Evolutionary conservation across 768 basidiomycete species (phyloP), one percentile per base, ranked within the genome.

Genomic region (Strobilomyces confusus): DNA sequence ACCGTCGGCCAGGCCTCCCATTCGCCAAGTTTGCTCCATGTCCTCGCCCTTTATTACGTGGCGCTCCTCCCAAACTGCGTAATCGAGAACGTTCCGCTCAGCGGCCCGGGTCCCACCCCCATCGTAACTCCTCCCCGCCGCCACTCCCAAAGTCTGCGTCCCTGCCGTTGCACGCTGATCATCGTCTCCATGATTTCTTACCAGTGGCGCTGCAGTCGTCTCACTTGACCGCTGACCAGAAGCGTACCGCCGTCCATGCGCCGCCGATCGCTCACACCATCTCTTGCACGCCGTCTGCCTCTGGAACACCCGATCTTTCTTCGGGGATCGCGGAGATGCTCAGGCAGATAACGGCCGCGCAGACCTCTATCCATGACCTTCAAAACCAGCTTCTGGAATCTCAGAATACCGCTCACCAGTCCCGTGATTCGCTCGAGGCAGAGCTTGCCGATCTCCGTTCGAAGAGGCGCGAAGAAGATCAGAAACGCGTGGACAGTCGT

Each of bases 141-240:
- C 91, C 90, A 33, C 75, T 92, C 19, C 90, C 90, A 23, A 89
- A 92, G 71, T 87, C 89, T 5, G 90, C 78, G 15, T 86, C 87
- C 13, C 70, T 92, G 3, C 90, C 90, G 44, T 70, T 92, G 57
- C 90, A 92, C 65, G 74, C 85, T 13, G 78, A 69, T 47, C 70
- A 71, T 42, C 70, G 70, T 47, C 49, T 58, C 44, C 68, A 61
- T 14, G 68, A 69, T 33, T 60, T 61, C 48, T 40, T 58, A 2
- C 66, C 66, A 33, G 56, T 57, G n/a, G 40, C 60, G 49, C 60
- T 62, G 8, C 68, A 70, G 40, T 53, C 60, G 6, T 53, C 60
- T 26, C 56, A 63, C 32, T 33, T 45, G 44, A 51, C 58, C 15
- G 9, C 63, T 2, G 70, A 70, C 36, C 65, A 65, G 42, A 64